These are phyloP conservation scores for Dalbergia cultrata DNA, from an alignment of 306 rosid genomes.

Conservation along the genomic window DNA sequence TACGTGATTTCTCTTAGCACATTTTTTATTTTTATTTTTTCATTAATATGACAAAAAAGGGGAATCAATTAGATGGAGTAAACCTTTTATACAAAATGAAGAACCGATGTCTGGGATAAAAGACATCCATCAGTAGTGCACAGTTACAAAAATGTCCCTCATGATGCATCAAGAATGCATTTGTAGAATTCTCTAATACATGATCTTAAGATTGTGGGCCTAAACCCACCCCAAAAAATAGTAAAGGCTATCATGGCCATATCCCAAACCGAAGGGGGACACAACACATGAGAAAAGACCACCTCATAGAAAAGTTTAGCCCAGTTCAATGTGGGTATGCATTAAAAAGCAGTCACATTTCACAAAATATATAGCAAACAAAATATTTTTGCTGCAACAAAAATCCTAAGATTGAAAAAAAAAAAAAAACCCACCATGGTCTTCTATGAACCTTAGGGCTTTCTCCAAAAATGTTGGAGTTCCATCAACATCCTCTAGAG, in stretches of 20 bases:
- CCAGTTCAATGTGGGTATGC: not conserved
- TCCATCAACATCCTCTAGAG: conserved; percentile 96
- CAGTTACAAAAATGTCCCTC: not conserved
- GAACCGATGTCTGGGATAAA: conserved; percentile 16
- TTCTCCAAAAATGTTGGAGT: conserved; percentile 95
- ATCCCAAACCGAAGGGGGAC: too few relatives aligned
- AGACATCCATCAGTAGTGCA: conserved; percentile 22
- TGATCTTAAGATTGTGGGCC: not conserved
- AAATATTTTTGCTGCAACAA: not conserved
- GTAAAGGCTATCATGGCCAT: too few relatives aligned
- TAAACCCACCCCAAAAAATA: too few relatives aligned
- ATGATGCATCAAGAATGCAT: conserved; percentile 23
- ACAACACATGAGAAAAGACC: not conserved
- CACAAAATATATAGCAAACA: conserved; percentile 21
- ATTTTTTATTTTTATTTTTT: not conserved
- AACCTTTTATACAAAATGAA: conserved; percentile 22
- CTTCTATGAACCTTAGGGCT: conserved; percentile 85
- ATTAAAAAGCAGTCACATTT: not conserved
- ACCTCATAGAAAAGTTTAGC: not conserved
- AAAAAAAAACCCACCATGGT: conserved; percentile 66
- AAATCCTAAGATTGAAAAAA: not conserved
- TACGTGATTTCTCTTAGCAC: not conserved
- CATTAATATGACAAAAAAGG: conserved; percentile 10
- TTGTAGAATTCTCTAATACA: conserved; percentile 15
- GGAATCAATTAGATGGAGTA: conserved; percentile 21